Conservation (phyloP, 2,329 filamentous ascomycete genomes). For the Arthrobotrys sinensis region DNA sequence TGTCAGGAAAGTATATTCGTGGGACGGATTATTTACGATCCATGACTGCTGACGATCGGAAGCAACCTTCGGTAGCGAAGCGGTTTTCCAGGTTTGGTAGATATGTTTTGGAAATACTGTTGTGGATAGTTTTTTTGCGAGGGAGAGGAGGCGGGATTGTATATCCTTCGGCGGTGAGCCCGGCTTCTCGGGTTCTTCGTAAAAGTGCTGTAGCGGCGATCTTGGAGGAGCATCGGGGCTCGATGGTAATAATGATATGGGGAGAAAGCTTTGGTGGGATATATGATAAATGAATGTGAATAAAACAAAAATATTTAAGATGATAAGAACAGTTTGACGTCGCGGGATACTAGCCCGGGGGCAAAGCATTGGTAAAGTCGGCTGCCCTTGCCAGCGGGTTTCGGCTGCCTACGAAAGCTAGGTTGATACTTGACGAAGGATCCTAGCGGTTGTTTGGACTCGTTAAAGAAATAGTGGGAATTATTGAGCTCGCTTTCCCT, state of each 20-base stretch:
- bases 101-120: constrained; percentile 31
- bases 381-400: not conserved
- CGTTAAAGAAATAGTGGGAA: too few relatives aligned
- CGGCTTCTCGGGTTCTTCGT: constrained; percentile 2
- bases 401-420: too few relatives aligned
- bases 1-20: constrained; percentile 21
- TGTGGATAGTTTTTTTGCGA: constrained; percentile 19
- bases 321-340: constrained; percentile 5
- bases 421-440: too few relatives aligned
- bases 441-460: too few relatives aligned
- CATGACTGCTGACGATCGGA: constrained; percentile 27
- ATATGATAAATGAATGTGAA: constrained; percentile 26
- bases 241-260: not conserved
- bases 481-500: too few relatives aligned
- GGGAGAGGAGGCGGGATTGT: constrained; percentile 11
- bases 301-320: constrained; percentile 7
- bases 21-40: constrained; percentile 15
- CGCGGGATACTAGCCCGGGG: constrained; percentile 3
- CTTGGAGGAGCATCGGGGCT: not conserved
- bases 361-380: constrained; percentile 1
- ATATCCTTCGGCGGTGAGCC: constrained; percentile 3
- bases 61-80: not conserved
- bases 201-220: constrained; percentile 4
- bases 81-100: constrained; percentile 40
- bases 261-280: not conserved